Conservation (phyloP, 768 basidiomycete genomes). For the Boletus subcaerulescens region DNA sequence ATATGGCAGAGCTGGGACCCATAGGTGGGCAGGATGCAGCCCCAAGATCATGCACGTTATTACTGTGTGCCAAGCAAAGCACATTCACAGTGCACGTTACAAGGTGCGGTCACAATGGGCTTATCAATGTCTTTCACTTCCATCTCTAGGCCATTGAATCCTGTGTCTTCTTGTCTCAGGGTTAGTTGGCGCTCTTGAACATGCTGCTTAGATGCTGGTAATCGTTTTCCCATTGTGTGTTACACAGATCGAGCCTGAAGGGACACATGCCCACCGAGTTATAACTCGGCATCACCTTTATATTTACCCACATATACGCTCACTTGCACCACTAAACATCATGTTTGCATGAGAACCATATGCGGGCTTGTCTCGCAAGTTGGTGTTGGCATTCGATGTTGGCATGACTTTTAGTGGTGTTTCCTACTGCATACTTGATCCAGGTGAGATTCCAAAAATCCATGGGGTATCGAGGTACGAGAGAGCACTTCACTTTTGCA, state of each 20-base stretch:
- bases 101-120: not conserved
- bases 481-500: not conserved
- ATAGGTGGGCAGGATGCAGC: not conserved
- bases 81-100: not conserved
- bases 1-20: not conserved
- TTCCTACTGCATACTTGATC: constrained; percentile 39
- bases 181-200: not conserved
- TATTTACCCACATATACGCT: not conserved
- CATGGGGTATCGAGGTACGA: constrained; percentile 24
- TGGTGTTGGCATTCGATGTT: constrained; percentile 30
- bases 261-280: not conserved
- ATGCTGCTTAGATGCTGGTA: not conserved
- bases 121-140: not conserved
- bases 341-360: constrained; percentile 35
- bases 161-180: not conserved
- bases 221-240: not conserved
- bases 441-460: constrained; percentile 25
- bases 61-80: not conserved
- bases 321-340: not conserved
- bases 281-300: not conserved
- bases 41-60: not conserved
- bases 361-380: constrained; percentile 30
- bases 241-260: not conserved
- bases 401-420: constrained; percentile 39
- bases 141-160: not conserved